phyloP scores from a whole-genome alignment of 257 asterid species.

The Datura wrightii region DNA sequence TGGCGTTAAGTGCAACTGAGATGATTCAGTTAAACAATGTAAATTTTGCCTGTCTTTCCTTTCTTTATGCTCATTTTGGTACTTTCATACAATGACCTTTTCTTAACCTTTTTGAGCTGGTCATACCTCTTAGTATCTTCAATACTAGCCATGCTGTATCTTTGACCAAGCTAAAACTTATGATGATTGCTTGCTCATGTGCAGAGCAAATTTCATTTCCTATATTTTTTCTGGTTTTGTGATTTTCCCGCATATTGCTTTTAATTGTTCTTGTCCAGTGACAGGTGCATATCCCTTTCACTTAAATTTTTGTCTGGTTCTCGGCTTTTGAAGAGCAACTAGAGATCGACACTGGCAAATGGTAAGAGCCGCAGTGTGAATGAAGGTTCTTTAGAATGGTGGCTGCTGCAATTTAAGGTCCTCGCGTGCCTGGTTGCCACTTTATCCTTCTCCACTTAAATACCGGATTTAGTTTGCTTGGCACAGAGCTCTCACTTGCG shows the following conservation, averaged over 20 bases:
- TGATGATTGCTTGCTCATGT: not conserved
- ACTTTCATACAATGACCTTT: not conserved
- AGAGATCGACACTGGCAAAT: no score
- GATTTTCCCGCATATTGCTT: not conserved
- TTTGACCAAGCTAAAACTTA: not conserved
- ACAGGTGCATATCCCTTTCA: not conserved
- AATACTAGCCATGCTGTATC: not conserved
- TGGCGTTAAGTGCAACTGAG: slow-evolving; percentile 54
- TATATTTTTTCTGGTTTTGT: not conserved
- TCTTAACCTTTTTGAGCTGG: not conserved
- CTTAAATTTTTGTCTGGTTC: no score
- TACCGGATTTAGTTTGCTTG: no score
- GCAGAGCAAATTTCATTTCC: not conserved
- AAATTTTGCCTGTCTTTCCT: not conserved
- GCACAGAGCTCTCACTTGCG: no score
- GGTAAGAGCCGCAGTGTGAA: no score
- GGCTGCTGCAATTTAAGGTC: no score
- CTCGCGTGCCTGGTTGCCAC: no score
- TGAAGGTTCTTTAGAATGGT: no score
- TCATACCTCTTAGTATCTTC: not conserved
- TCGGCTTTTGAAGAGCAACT: no score
- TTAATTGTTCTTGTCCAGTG: not conserved
- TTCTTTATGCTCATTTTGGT: not conserved
- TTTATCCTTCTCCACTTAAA: no score
- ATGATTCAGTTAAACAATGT: no score